Evolutionary conservation across 345 rosid genomes (phyloP), one percentile per base, ranked within the genome.

Genomic region (Turnera subulata): DNA sequence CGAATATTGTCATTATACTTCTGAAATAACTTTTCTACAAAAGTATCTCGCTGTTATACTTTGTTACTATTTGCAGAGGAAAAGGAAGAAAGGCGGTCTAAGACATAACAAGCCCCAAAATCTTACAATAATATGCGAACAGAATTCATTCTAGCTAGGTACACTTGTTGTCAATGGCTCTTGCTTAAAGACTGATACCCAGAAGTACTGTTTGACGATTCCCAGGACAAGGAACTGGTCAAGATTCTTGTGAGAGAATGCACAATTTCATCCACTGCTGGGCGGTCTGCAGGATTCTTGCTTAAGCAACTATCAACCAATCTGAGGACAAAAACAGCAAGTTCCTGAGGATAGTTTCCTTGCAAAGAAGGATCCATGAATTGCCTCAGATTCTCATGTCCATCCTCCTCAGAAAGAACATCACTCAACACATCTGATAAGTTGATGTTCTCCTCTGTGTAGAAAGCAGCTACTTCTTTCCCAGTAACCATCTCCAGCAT

Each of bases 401-500:
- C 73, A 23, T 72, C 66, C 26, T 66, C 69, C 43, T 60, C 66
- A 0, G 52, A 18, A 53, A 74, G 67, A 61, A 69, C 46, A 15
- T 3, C 56, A 24, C 49, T 38, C 46, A 75, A 23, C 16, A 64
- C 32, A 37, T 76, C 81, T 6, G 64, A 56, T 42, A 77, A 55
- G 53, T 54, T 54, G 66, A 20, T 61, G 42, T 72, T 55, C 6
- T 75, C 73, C 48, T 73, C 76, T 19, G 55, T 59, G 62, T 63
- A 71, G 15, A 82, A 16, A 2, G 73, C 73, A 29, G 59, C 66
- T 49, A 62, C 83, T 20, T 91, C 84, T 72, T 83, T 82, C 55
- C 96, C 91, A 0, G 82, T 77, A 46, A 85, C 45, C 21, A 81
- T 72, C 82, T 88, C 96, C 67, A 78, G 62, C 67, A 82, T 44